Evolutionary conservation across 768 basidiomycete species (phyloP), one percentile per base, ranked within the genome.

Genomic region (Kwoniella dejecticola): DNA sequence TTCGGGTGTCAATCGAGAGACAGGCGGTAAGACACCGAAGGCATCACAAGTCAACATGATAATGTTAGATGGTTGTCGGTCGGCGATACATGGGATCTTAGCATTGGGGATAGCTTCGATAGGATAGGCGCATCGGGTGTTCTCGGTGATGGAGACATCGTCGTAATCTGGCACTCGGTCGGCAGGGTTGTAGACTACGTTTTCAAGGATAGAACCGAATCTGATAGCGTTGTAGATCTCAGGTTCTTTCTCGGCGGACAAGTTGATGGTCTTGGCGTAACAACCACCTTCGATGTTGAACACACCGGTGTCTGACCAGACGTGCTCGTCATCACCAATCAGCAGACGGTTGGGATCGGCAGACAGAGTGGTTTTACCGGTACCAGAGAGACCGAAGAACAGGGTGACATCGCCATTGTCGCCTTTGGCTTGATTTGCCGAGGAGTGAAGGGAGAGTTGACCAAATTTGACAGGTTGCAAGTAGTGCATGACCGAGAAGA

Each of bases 221-320:
- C 86, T 84, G 81, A 99, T 95, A 60, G 96, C 96, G 74, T 86
- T 88, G 85, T 81, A 95, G 76, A 99, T 99, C 79, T 97, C 96
- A 54, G 96, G 96, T 77, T 99, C 96, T 83, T 97, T 97, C 81
- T 96, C 91, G 23, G 87, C 86, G 41, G 92, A 92, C 62, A 99
- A 87, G 83, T 96, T 96, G 83, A 98, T 89, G 80, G 87, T 88
- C 82, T 99, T 98, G 80, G 96, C 96, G 78, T 98, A 99, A 81
- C 96, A 99, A 50, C 96, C 96, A 66, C 96, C 96, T 77, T 99
- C 96, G 75, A 99, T 99, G 84, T 98, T 98, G 87, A 99, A 99
- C 63, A 99, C 95, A 75, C 96, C 96, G 17, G 84, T 88, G 81
- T 99, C 96, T 15, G 91, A 92, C 96, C 96, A 99, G 74, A 99